Conservation (phyloP, 495 filamentous ascomycete genomes). For the Lasiosphaeria ovina region DNA sequence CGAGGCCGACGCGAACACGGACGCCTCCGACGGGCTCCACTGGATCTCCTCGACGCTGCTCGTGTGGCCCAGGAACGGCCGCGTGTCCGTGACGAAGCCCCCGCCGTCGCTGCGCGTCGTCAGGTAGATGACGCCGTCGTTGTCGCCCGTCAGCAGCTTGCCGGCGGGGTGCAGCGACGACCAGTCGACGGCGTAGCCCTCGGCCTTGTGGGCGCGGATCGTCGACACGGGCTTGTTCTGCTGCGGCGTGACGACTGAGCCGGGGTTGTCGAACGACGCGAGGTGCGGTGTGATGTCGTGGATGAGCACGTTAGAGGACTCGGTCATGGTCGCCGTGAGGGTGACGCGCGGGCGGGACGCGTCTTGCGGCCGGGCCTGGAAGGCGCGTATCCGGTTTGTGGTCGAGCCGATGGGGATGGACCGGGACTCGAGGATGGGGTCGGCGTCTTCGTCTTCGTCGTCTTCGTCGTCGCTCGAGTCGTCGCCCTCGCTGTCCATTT, state of each 20-base stretch:
- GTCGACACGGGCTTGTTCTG: slow-evolving; percentile 84
- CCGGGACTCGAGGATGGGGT: slow-evolving; percentile 91
- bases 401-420: slow-evolving; percentile 79
- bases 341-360: slow-evolving; percentile 70
- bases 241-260: slow-evolving; percentile 71
- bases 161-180: slow-evolving; percentile 69
- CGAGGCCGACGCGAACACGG: slow-evolving; percentile 89
- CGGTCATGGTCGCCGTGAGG: slow-evolving; percentile 86
- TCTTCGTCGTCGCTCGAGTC: slow-evolving; percentile 72
- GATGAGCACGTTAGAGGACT: slow-evolving; percentile 82
- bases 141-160: slow-evolving; percentile 89
- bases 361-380: slow-evolving; percentile 69
- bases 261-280: slow-evolving; percentile 81
- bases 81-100: slow-evolving; percentile 77
- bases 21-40: slow-evolving; percentile 88
- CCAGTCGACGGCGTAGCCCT: slow-evolving; percentile 96
- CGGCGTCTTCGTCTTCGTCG: slow-evolving; percentile 72
- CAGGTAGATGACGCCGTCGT: slow-evolving; percentile 80
- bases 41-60: slow-evolving; percentile 91
- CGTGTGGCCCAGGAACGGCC: slow-evolving; percentile 77
- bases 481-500: slow-evolving; percentile 69
- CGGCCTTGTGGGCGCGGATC: slow-evolving; percentile 83
- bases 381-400: slow-evolving; percentile 86
- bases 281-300: slow-evolving; percentile 91
- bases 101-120: slow-evolving; percentile 84